Evolutionary conservation across 352 stramenopile genomes (phyloP), one percentile per base, ranked within the genome.

Genomic region (Phytophthora kernoviae): DNA sequence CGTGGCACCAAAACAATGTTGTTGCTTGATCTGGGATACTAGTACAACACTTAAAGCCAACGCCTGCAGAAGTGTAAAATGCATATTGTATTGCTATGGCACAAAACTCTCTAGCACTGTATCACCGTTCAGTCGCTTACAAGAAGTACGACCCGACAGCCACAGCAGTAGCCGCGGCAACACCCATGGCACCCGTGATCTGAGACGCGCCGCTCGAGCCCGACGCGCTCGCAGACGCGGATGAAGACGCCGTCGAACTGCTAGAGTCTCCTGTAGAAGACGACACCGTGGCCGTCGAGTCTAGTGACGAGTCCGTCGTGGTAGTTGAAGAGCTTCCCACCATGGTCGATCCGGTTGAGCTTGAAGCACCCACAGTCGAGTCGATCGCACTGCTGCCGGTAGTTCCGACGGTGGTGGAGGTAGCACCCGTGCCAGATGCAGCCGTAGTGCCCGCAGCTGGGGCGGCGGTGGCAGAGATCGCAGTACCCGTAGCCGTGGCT

Each of bases 111-210:
- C 24, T 30, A 30, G 24, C 24, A 6, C 24, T 30, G 24, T 6
- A 30, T 30, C 24, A 30, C 24, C 3, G 24, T 30, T 30, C 24
- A 30, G 24, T 30, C 17, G 24, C 21, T 62, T 62, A 70, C 50
- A 70, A 33, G 45, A 70, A 70, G 56, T 70, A 70, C 6, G 62
- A 57, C n/a, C 62, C 54, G 11, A 73, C 58, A 8, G 64, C 58
- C 36, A 73, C 41, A 24, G 59, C 39, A 1, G 64, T 51, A 5
- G 54, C 64, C 2, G 53, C 54, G 11, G 54, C 64, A 20, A 52
- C 49, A 1, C 58, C 64, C 58, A 73, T 59, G 2, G 64, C 54
- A 9, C 54, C 54, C 3, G 54, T 64, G 37, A 69, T 41, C 30
- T 73, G 64, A 11, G 58, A 42, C 0, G 64, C 64, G 7, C 49